These are phyloP conservation scores for Leccinum sublutescens DNA, from an alignment of 768 basidiomycete species.

Conservation along the genomic window DNA sequence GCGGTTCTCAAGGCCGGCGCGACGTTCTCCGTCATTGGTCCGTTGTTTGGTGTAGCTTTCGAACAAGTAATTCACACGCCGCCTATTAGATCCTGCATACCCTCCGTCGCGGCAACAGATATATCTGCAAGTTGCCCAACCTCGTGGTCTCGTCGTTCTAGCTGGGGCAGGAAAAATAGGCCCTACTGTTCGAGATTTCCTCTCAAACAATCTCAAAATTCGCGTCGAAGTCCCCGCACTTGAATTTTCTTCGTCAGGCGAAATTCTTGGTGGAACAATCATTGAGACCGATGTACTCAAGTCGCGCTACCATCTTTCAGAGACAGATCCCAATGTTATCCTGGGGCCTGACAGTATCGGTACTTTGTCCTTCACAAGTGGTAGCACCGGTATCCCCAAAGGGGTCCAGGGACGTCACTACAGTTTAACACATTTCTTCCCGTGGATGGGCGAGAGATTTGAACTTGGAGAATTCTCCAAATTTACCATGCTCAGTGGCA, in stretches of 20 bases:
- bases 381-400: slow-evolving; percentile 97
- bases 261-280: slow-evolving; percentile 60
- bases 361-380: slow-evolving; percentile 94
- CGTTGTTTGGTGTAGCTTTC: slow-evolving; percentile 25
- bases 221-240: slow-evolving; percentile 91
- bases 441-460: slow-evolving; percentile 96
- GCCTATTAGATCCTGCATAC: slow-evolving; percentile 83
- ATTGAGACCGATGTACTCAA: slow-evolving; percentile 63
- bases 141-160: slow-evolving; percentile 86
- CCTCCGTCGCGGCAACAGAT: slow-evolving; percentile 90
- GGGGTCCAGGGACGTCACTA: slow-evolving; percentile 96
- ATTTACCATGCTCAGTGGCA: slow-evolving; percentile 98
- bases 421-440: slow-evolving; percentile 98
- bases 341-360: slow-evolving; percentile 96
- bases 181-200: slow-evolving; percentile 80
- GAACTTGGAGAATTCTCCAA: slow-evolving; percentile 68
- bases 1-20: slow-evolving; percentile 94
- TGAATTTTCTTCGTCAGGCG: slow-evolving; percentile 63
- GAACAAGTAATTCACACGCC: slow-evolving; percentile 1
- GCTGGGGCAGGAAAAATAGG: slow-evolving; percentile 84
- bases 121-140: slow-evolving; percentile 90
- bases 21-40: slow-evolving; percentile 96
- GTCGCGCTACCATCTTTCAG: slow-evolving; percentile 46
- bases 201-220: slow-evolving; percentile 74
- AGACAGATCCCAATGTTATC: slow-evolving; percentile 73